Evolutionary conservation across 2,329 filamentous ascomycete genomes (phyloP), one percentile per base, ranked within the genome.

Genomic region (Aurifilum marmelostoma): DNA sequence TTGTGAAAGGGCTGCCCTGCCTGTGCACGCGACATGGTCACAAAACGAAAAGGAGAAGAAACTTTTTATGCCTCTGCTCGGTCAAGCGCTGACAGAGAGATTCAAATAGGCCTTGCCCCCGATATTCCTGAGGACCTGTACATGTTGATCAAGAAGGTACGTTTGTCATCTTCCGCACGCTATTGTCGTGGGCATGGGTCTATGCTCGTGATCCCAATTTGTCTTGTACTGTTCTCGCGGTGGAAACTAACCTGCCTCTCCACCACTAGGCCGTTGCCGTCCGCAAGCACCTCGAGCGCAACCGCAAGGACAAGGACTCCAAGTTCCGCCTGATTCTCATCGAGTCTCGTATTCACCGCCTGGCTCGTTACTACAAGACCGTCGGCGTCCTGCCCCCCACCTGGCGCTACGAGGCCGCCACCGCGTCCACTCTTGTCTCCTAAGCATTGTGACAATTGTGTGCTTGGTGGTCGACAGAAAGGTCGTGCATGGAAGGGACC

Each of bases 261-360:
- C 29, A 50, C 34, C 11, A 61, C 43, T 72, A 96, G 94, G 94
- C 94, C 78, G 94, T 97, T 79, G 92, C 94, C 82, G 96, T 99
- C 87, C 95, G 96, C 88, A 99, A 99, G 93, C 97, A 99, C 87
- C 93, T 99, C 77, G 94, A 97, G 91, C 93, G 93, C 86, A 99
- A 99, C 92, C 95, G 96, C 87, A 99, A 99, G 91, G 96, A 99
- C 90, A 97, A 94, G 89, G 96, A 99, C 89, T 93, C 91, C 89
- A 99, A 99, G 90, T 99, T 99, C 93, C 95, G 96, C 82, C 93
- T 99, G 76, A 99, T 99, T 95, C 92, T 99, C 79, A 97, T 99
- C 86, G 96, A 99, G 90, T 98, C 96, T 83, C 93, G 97, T 86
- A 98, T 99, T 86, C 96, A 99, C 92, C 95, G 96, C 88, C 92